Conservation (phyloP, 306 rosid genomes). For the Argentina anserina region DNA sequence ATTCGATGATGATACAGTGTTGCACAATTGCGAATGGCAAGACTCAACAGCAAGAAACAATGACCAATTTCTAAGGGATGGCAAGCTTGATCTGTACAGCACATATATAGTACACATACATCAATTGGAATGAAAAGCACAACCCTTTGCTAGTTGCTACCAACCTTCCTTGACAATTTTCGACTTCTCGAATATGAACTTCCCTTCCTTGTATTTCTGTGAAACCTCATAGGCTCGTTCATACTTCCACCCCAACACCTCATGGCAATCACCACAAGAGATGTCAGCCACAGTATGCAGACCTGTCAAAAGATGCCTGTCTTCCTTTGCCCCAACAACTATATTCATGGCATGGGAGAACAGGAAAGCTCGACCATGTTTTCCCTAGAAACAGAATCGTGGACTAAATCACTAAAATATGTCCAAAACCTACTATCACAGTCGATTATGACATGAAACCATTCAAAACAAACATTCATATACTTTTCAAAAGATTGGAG, state of each 20-base stretch:
- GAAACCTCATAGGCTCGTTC: slow-evolving; percentile 82
- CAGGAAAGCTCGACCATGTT: slow-evolving; percentile 90
- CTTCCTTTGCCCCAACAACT: slow-evolving; percentile 79
- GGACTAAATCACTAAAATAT: slow-evolving; percentile 2
- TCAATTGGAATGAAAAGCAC: slow-evolving; percentile 33
- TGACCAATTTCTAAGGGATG: slow-evolving; percentile 38
- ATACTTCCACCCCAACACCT: slow-evolving; percentile 94
- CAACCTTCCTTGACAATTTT: slow-evolving; percentile 91
- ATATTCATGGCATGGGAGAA: slow-evolving; percentile 93
- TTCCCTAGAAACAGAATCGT: slow-evolving; percentile 54
- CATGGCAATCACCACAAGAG: slow-evolving; percentile 75
- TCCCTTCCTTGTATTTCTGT: slow-evolving; percentile 98
- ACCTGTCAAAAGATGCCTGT: slow-evolving; percentile 85
- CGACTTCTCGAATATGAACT: slow-evolving; percentile 89
- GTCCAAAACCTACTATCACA: slow-evolving; percentile 3
- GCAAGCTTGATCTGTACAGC: slow-evolving; percentile 51
- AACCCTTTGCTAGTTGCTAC: slow-evolving; percentile 43
- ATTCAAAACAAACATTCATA: background rate
- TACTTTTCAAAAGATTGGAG: background rate
- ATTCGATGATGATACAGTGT: slow-evolving; percentile 37
- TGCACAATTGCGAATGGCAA: slow-evolving; percentile 33
- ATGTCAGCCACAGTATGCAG: slow-evolving; percentile 96
- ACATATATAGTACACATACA: slow-evolving; percentile 32
- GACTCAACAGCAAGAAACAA: slow-evolving; percentile 42
- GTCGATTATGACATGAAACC: background rate